Conservation (phyloP, 441 rosid species). For the Arabidopsis lyrata region DNA sequence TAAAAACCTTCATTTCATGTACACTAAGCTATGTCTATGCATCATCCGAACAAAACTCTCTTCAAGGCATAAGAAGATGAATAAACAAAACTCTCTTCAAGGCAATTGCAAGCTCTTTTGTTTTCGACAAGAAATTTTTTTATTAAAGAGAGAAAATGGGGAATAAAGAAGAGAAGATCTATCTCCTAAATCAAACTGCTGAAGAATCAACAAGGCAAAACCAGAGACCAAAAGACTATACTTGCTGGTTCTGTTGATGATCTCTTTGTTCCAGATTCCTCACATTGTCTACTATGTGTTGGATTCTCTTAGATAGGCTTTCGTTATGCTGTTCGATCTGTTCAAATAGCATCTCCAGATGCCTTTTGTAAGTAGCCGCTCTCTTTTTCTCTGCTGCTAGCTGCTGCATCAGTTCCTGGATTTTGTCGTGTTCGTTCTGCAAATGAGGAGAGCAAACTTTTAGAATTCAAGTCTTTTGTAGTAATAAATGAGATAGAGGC, state of each 20-base stretch:
- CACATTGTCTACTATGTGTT: conserved; percentile 78
- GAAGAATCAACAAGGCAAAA: conserved; percentile 25
- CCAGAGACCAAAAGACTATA: conserved; percentile 50
- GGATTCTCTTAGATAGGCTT: conserved; percentile 80
- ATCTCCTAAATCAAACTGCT: conserved; percentile 37
- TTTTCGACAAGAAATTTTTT: conserved; percentile 12
- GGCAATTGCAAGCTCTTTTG: conserved; percentile 33
- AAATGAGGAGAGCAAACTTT: conserved; percentile 9
- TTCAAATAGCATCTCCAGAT: conserved; percentile 85
- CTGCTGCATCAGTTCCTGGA: conserved; percentile 92
- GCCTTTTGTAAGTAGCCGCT: conserved; percentile 87
- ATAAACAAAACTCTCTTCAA: conserved; percentile 25
- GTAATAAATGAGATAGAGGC: conserved; percentile 9
- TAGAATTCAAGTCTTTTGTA: not conserved
- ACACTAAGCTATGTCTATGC: conserved; percentile 21
- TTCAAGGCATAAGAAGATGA: conserved; percentile 8
- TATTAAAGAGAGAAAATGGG: conserved; percentile 22
- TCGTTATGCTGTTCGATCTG: conserved; percentile 91
- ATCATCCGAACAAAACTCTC: conserved; percentile 5
- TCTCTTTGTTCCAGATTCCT: conserved; percentile 73
- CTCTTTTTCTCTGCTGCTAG: conserved; percentile 87
- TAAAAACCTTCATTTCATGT: conserved; percentile 10
- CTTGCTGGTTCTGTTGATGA: conserved; percentile 53
- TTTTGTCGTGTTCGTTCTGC: conserved; percentile 90
- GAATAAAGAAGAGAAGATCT: conserved; percentile 27